Conservation (phyloP, 164 flowering plant species). For the Paratinospora sagittata region DNA sequence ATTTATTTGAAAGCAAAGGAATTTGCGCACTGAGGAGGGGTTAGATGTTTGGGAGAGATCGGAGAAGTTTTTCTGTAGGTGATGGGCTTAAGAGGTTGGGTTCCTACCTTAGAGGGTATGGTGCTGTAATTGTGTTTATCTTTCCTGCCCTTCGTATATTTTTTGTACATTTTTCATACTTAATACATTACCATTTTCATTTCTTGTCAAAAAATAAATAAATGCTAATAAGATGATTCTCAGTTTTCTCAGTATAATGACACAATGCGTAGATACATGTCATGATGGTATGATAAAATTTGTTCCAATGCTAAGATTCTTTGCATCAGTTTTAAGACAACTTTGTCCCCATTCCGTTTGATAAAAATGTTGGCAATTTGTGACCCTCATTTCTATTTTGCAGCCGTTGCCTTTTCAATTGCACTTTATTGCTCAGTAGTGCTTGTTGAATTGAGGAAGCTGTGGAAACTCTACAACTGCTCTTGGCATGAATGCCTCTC, state of each 20-base stretch:
- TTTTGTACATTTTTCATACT: too few relatives aligned
- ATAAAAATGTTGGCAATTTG: not conserved
- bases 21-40: too few relatives aligned
- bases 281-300: not conserved
- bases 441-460: conserved; percentile 52
- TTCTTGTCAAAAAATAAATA: too few relatives aligned
- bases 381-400: too few relatives aligned
- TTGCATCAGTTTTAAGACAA: not conserved
- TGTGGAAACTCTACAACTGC: conserved; percentile 48
- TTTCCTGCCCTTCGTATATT: too few relatives aligned
- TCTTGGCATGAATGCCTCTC: conserved; percentile 53
- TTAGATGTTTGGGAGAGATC: too few relatives aligned
- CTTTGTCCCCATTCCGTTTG: not conserved
- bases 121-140: too few relatives aligned
- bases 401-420: not conserved
- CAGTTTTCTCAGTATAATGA: not conserved
- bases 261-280: not conserved
- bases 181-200: too few relatives aligned
- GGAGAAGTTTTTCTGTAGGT: too few relatives aligned
- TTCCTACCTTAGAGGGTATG: too few relatives aligned
- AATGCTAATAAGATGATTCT: not conserved
- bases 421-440: conserved; percentile 32
- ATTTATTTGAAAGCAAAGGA: too few relatives aligned
- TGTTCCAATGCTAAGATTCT: not conserved
- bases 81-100: too few relatives aligned